These are phyloP conservation scores for Helotiales sp. DNA, from an alignment of 2,329 filamentous ascomycete species.

Conservation along the genomic window DNA sequence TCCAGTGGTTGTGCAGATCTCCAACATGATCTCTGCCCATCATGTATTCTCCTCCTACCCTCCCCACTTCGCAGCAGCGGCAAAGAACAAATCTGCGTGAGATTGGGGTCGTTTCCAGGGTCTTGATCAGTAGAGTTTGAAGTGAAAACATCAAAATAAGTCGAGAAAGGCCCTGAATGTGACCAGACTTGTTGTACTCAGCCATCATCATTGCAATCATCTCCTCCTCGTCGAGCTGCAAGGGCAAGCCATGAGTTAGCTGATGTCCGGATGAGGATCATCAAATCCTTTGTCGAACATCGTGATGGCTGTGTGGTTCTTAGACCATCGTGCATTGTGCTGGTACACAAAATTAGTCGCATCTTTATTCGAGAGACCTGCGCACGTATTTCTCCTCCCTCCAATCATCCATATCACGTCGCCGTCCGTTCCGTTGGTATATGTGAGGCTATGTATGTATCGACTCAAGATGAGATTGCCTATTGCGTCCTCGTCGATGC, in stretches of 20 bases:
- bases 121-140: background rate
- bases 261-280: background rate
- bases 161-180: conserved; percentile 41
- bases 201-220: conserved; percentile 33
- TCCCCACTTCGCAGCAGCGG: conserved; percentile 22
- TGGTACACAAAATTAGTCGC: conserved; percentile 38
- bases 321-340: conserved; percentile 44
- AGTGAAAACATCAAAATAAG: conserved; percentile 35
- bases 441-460: conserved; percentile 42
- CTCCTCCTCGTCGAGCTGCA: conserved; percentile 39
- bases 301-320: conserved; percentile 12
- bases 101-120: background rate
- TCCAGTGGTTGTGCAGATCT: conserved; percentile 6
- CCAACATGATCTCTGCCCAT: conserved; percentile 9
- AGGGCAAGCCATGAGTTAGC: conserved; percentile 35
- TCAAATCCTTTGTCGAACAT: conserved; percentile 25
- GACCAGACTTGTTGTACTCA: background rate
- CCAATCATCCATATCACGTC: conserved; percentile 47
- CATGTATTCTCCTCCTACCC: conserved; percentile 18
- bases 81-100: conserved; percentile 17
- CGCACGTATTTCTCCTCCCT: conserved; percentile 44
- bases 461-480: conserved; percentile 46
- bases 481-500: conserved; percentile 48
- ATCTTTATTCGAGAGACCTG: conserved; percentile 11
- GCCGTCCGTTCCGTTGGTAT: conserved; percentile 31